Evolutionary conservation across 2,329 filamentous ascomycete species (phyloP).

Genomic region (Pyrenophora graminea): DNA sequence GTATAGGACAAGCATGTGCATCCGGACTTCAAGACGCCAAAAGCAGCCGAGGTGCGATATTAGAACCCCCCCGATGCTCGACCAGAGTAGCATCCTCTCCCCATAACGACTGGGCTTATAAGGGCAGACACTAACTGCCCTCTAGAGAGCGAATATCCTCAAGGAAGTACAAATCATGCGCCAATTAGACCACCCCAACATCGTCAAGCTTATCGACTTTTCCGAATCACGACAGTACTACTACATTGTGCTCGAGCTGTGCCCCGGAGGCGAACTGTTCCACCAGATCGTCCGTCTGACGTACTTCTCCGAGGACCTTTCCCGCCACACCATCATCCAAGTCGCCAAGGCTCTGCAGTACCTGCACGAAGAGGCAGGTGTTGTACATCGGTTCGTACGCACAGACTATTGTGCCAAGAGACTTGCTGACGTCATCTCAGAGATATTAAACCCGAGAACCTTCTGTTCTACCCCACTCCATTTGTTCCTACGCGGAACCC

Average conservation of each 20-base stretch:
- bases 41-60: constrained; percentile 90
- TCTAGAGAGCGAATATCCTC: constrained; percentile 90
- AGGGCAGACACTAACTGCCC: constrained; percentile 48
- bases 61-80: constrained; percentile 31
- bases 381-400: constrained; percentile 85
- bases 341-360: constrained; percentile 95
- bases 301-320: constrained; percentile 96
- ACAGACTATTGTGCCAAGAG: constrained; percentile 4
- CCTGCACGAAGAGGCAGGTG: constrained; percentile 89
- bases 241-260: constrained; percentile 94
- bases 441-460: constrained; percentile 98
- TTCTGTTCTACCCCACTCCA: constrained; percentile 86
- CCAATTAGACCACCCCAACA: constrained; percentile 92
- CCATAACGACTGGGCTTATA: constrained; percentile 22
- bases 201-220: constrained; percentile 91
- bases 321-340: constrained; percentile 90
- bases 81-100: constrained; percentile 36
- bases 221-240: constrained; percentile 94
- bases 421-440: constrained; percentile 57
- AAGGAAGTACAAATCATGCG: constrained; percentile 99
- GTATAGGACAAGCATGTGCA: constrained; percentile 87
- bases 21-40: constrained; percentile 90
- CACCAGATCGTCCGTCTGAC: constrained; percentile 98
- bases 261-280: constrained; percentile 93
- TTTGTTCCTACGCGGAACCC: constrained; percentile 79